Evolutionary conservation across 2,329 filamentous ascomycete genomes (phyloP), one percentile per base, ranked within the genome.

Genomic region (Claviceps citrina): DNA sequence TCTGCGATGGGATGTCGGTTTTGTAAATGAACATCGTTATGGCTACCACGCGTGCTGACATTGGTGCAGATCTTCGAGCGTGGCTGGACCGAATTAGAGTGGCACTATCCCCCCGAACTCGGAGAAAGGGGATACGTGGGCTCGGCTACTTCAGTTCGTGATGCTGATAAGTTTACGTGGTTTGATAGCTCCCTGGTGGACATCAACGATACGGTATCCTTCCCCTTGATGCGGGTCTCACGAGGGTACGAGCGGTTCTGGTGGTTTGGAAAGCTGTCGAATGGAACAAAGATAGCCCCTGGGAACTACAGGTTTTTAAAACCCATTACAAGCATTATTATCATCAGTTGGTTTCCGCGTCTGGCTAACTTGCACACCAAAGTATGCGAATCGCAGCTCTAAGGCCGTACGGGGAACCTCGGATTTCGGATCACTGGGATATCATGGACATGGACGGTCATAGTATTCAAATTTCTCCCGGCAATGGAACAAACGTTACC

Each of bases 201-300:
- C 44, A 58, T 58, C n/a, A 52, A 58, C 13, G 58, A 64, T 39
- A 60, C 60, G 1, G 46, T 59, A 9, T 40, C 61, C 1, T 63
- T 66, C 41, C 63, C 63, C 0, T 42, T 61, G 12, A 52, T 46
- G 13, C 51, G 57, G 3, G 51, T 59, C 7, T 51, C 56, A 1
- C 54, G 62, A 4, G 54, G 55, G 2, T 56, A 54, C 22, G 44
- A 48, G 5, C 53, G 52, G 27, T 60, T 58, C 35, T 64, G 58
- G 55, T 65, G 63, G 63, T 60, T 65, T 15, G 62, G 63, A 3
- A 58, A 59, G 40, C 52, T 65, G 13, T 58, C 61, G 10, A 62
- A 65, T 40, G 62, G 62, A 4, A 56, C 60, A 7, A 55, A 56
- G 30, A 63, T 65, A 32, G 46, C 51, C 3, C 58, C 61, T 2